Evolutionary conservation across 1,284 basidiomycete species (phyloP).

Genomic region (Heterobasidion irregulare): DNA sequence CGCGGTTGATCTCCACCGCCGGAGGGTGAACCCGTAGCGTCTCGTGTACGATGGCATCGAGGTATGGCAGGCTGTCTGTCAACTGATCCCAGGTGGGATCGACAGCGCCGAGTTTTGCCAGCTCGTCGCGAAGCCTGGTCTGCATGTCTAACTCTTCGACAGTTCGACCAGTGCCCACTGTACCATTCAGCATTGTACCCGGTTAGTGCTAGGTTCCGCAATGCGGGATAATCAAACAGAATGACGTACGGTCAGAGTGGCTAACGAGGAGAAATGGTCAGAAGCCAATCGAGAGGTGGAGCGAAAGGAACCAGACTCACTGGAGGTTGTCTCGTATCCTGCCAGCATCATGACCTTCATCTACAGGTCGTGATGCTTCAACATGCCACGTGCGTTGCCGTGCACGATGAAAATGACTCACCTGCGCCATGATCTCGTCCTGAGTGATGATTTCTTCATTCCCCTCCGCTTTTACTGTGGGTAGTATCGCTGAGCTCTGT

Average conservation of each 20-base stretch:
- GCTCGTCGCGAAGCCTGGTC: neutral
- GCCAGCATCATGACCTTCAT: slow-evolving; percentile 30
- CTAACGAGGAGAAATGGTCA: neutral
- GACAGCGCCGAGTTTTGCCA: neutral
- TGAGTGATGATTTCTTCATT: slow-evolving; percentile 11
- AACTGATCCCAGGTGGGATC: neutral
- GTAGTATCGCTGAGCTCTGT: neutral
- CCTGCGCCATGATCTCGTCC: neutral
- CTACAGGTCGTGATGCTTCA: slow-evolving; percentile 14
- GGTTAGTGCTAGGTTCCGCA: no score
- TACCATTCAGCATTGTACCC: neutral
- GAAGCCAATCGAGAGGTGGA: neutral
- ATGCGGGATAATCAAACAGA: no score
- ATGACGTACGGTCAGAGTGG: neutral
- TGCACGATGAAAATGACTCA: neutral
- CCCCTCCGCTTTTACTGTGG: slow-evolving; percentile 24
- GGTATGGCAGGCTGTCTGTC: neutral
- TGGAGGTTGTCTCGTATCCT: slow-evolving; percentile 34
- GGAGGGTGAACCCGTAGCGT: slow-evolving; percentile 17
- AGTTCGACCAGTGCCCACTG: neutral
- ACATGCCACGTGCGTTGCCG: neutral
- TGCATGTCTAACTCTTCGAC: neutral
- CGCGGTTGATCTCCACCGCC: slow-evolving; percentile 11
- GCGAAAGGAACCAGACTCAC: slow-evolving; percentile 16
- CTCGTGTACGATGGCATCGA: slow-evolving; percentile 24